Evolutionary conservation across 192 early-diverging fungal species (phyloP), one percentile per base, ranked within the genome.

Genomic region (Rhizophagus prolifer): DNA sequence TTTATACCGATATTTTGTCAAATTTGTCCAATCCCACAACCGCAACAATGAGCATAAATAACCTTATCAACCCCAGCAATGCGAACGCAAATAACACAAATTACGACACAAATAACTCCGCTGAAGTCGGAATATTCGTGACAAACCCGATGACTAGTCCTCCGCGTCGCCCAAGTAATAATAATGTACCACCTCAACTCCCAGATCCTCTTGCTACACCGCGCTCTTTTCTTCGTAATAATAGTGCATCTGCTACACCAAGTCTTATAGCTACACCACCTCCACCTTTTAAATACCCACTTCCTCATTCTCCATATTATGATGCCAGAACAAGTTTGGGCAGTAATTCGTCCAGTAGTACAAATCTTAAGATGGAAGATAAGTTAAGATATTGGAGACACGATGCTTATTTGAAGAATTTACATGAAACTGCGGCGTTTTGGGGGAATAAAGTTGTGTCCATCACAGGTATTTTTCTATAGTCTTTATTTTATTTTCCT

Each of bases 361-460:
- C 4, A 16, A 36, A 36, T 47, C 25, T 46, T 4, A 69, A 46
- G n/a, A 41, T 75, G 10, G 83, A 83, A 26, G 86, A 86, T 34
- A 77, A 85, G 58, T 70, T 91, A 73, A 79, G 90, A 2, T 60
- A 76, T 23, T 84, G 88, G 79, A 79, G 90, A 8, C 78, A 83
- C 12, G 88, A 89, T 74, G 89, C 90, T 9, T 75, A 86, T 31
- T 79, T 84, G 58, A 81, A 83, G 23, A 81, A 88, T 58, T 68
- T 90, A 58, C 85, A 79, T 63, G 79, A 74, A n/a, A 84, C 89
- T 19, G 90, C 90, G 12, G 87, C 82, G 10, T 92, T 84, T 74
- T 91, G 89, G 87, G 91, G 90, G 4, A 90, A 92, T 72, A 91
- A 92, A 58, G 77, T 92, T 28, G 65, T 90, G 63, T 82, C 79